Base-by-base conservation (phyloP, 768 basidiomycete genomes). In the Kwoniella pini region DNA sequence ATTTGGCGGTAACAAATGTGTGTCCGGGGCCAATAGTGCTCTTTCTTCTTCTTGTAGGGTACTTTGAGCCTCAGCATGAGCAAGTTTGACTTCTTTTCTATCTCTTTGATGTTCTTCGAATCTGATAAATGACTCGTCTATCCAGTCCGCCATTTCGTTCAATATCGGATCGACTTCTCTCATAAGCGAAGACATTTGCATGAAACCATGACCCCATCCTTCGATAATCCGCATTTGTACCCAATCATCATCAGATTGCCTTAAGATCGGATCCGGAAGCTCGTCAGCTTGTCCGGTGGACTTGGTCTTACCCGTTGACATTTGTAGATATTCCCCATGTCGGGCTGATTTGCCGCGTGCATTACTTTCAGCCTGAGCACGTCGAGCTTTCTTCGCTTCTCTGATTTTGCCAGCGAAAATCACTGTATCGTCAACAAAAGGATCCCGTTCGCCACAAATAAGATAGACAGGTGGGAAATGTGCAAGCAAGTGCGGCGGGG, bases 361-460 rank as follows among this genome's bases (percentile, higher is more conserved):
- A 45, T 80, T 79, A 43, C 86, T 73, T 65, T 88, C 86, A 5
- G 94, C 82, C 69, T 92, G 88, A 15, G 82, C 80, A 77, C 87
- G 89, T 31, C 90, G 85, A 10, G 85, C 85, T 22, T 90, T 85
- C 80, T 98, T 99, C 15, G 96, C 95, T 75, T 97, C 91, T 26
- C 95, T 83, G n/a, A 99, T 83, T 28, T 90, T 87, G 13, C 94
- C 95, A 2, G 93, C 90, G 71, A 98, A 95, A 69, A 98, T 91
- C 64, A 99, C 88, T 0, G 92, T 97, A 76, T 98, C 96, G 78
- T 99, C 96, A 22, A 96, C 92, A 70, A 99, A 91, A 0, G 95
- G 91, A 63, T 89, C 88, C 73, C 91, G 93, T 80, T 98, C 96
- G 17, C 96, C 96, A 57, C 79, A 79, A 53, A 94, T 90, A 83